Evolutionary conservation across 768 basidiomycete species (phyloP), one percentile per base, ranked within the genome.

Genomic region (Psilocybe tampanensis): DNA sequence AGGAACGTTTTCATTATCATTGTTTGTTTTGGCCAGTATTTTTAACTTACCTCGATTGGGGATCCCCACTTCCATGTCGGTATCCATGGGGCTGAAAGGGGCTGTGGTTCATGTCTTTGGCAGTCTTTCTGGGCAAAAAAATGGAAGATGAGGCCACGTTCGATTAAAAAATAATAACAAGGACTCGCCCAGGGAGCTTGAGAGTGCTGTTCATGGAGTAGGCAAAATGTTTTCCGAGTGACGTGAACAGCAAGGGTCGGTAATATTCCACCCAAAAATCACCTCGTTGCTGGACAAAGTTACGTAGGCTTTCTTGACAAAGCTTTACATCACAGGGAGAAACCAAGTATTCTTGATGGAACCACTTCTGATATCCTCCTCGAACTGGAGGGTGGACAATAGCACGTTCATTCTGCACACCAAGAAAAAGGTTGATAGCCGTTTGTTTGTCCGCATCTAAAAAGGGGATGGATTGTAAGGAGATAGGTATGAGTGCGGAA

Each of bases 351-450:
- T 83, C 78, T n/a, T 84, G 78, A 43, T 87, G 78, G 72, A 84
- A 98, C 96, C 96, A 98, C 49, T 89, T 79, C 62, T 83, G 85
- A 69, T 98, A 98, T 9, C 88, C 86, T 0, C 86, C 81, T 0
- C 91, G 82, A 2, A 82, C 77, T 2, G 79, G 78, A 1, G 81
- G 75, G 11, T 77, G 79, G 2, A 73, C 69, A 33, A 78, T 78
- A 0, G 79, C 77, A n/a, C 79, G 77, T 54, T 84, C 80, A 33
- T 79, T 80, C 53, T 84, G 78, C 2, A 93, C 81, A 34, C 95
- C 92, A 2, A 98, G 85, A 72, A 98, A 98, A n/a, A 98, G 82
- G 72, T 99, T 95, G 69, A 98, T 99, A 6, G 96, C 95, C 8
- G 90, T 82, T 73, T 99, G 97, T 70, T 98, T 98, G 74, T 98